phyloP scores from a whole-genome alignment of 202 grass and related monocot genomes.

The Elaeis oleifera region DNA sequence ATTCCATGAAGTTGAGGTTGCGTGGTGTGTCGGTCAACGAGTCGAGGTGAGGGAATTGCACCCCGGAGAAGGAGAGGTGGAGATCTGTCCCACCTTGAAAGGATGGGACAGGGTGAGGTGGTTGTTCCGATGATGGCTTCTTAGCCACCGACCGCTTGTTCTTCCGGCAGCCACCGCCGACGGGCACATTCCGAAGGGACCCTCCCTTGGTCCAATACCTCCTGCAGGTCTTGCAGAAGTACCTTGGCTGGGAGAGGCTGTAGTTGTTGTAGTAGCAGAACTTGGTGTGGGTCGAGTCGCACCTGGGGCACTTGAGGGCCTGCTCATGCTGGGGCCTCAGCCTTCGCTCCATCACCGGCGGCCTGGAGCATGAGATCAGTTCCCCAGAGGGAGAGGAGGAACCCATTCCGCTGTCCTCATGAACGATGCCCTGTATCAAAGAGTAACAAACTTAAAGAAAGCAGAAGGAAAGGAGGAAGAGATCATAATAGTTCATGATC shows the following conservation, averaged over 20 bases:
- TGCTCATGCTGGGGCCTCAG: constrained; percentile 3
- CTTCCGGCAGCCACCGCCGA: constrained; percentile 12
- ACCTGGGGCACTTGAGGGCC: constrained; percentile 66
- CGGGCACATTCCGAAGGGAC: constrained; percentile 6
- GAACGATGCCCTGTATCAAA: constrained; percentile 5
- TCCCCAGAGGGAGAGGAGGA: neutral
- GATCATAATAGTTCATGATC: no score
- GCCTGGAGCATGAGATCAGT: constrained; percentile 1
- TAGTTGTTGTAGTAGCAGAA: constrained; percentile 99
- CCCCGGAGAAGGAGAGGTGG: constrained; percentile 1
- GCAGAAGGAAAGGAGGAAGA: no score
- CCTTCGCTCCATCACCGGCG: neutral
- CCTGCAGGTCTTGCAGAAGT: constrained; percentile 21
- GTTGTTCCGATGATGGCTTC: neutral
- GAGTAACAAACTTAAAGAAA: no score
- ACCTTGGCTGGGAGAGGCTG: constrained; percentile 71
- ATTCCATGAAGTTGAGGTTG: constrained; percentile 6
- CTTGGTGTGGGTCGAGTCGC: constrained; percentile 83
- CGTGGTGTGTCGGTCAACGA: neutral
- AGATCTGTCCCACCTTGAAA: neutral
- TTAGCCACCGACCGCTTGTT: constrained; percentile 3
- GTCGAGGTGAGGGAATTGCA: constrained; percentile 1
- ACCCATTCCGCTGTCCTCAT: neutral
- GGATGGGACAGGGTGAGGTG: neutral
- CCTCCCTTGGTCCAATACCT: constrained; percentile 13